Evolutionary conservation across 2,329 filamentous ascomycete genomes (phyloP).

Genomic region (Aureobasidium sp.): DNA sequence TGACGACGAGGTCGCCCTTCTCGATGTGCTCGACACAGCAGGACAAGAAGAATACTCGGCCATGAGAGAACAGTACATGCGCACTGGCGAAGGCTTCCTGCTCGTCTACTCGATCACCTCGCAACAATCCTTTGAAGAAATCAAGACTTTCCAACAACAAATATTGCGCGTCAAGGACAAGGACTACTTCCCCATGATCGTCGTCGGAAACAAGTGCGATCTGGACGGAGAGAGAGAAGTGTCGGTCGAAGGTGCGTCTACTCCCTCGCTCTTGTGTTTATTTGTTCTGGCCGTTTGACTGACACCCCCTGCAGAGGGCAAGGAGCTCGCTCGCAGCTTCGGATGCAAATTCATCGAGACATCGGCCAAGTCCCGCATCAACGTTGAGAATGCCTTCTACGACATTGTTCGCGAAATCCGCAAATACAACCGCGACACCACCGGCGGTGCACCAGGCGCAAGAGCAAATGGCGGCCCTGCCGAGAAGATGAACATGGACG

Average conservation of each 20-base stretch:
- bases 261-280: not conserved
- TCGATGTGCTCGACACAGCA: slow-evolving; percentile 96
- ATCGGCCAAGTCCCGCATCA: slow-evolving; percentile 94
- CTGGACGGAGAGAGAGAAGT: slow-evolving; percentile 87
- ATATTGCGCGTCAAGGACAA: slow-evolving; percentile 92
- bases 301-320: slow-evolving; percentile 60
- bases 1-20: slow-evolving; percentile 92
- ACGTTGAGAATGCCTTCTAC: slow-evolving; percentile 97
- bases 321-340: slow-evolving; percentile 76
- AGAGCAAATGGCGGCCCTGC: slow-evolving; percentile 50
- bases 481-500: slow-evolving; percentile 68
- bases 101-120: slow-evolving; percentile 98
- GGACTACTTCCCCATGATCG: slow-evolving; percentile 99
- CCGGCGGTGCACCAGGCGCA: slow-evolving; percentile 54
- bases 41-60: slow-evolving; percentile 99
- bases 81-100: slow-evolving; percentile 94
- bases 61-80: slow-evolving; percentile 99
- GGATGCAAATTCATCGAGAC: slow-evolving; percentile 99
- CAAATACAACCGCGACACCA: slow-evolving; percentile 97
- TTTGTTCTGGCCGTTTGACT: slow-evolving; percentile 15
- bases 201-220: slow-evolving; percentile 99
- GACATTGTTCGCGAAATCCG: slow-evolving; percentile 96
- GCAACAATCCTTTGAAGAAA: slow-evolving; percentile 95
- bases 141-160: slow-evolving; percentile 97
- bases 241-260: slow-evolving; percentile 70